Evolutionary conservation across 345 rosid species (phyloP).

Genomic region (thale cress (Arabidopsis thaliana)): TAIR10.1 NC_003076.8:25520001-25520500

Average conservation of each 20-base stretch:
- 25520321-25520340: slow-evolving; percentile 78
- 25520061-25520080: slow-evolving; percentile 49
- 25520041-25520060: slow-evolving; percentile 51
- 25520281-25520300: slow-evolving; percentile 55
- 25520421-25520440: background rate
- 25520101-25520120: slow-evolving; percentile 47
- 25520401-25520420: slow-evolving; percentile 53
- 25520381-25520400: slow-evolving; percentile 79
- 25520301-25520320: slow-evolving; percentile 74
- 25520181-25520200: slow-evolving; percentile 44
- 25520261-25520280: slow-evolving; percentile 45
- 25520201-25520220: slow-evolving; percentile 36
- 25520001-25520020: slow-evolving; percentile 52
- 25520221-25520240: slow-evolving; percentile 43
- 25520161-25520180: slow-evolving; percentile 53
- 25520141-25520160: slow-evolving; percentile 56
- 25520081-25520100: slow-evolving; percentile 50
- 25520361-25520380: slow-evolving; percentile 71
- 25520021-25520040: slow-evolving; percentile 51
- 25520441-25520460: slow-evolving; percentile 2
- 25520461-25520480: slow-evolving; percentile 28
- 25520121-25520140: slow-evolving; percentile 46
- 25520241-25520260: slow-evolving; percentile 48
- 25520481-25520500: slow-evolving; percentile 80
- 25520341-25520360: slow-evolving; percentile 86